Conservation (phyloP, 2,329 filamentous ascomycete genomes). For the Aspergillus unguis region DNA sequence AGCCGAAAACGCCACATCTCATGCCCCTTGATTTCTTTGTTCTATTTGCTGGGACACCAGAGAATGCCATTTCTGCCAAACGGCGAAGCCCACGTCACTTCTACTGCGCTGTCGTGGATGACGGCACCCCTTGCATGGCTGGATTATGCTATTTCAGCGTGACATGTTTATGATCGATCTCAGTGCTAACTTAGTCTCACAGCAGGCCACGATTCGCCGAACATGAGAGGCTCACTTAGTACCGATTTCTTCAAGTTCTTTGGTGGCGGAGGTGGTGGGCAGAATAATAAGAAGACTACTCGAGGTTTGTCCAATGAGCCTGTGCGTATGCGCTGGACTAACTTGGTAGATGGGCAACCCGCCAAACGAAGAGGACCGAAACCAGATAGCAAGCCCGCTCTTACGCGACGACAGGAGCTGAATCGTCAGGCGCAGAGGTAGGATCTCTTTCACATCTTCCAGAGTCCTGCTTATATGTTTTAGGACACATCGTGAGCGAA, state of each 20-base stretch:
- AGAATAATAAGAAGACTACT: conserved; percentile 66
- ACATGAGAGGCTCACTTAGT: conserved; percentile 17
- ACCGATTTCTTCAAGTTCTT: conserved; percentile 51
- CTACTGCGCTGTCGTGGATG: neutral
- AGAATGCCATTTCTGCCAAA: too few species aligned
- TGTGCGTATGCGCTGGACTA: neutral
- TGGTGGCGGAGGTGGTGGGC: conserved; percentile 55
- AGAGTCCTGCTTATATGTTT: conserved; percentile 1
- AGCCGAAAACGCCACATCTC: conserved; percentile 15
- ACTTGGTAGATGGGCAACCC: conserved; percentile 67
- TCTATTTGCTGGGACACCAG: too few species aligned
- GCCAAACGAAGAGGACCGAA: conserved; percentile 91
- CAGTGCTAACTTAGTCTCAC: conserved; percentile 1
- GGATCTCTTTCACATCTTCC: neutral
- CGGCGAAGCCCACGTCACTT: too few species aligned
- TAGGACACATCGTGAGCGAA: conserved; percentile 93
- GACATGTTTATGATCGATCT: neutral
- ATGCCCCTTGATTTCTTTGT: neutral
- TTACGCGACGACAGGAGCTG: conserved; percentile 87
- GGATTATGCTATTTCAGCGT: neutral
- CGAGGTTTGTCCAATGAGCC: conserved; percentile 54
- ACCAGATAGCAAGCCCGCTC: conserved; percentile 89
- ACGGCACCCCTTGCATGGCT: neutral
- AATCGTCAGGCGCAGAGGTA: conserved; percentile 96
- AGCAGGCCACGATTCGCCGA: conserved; percentile 5